A percentile compares a stretch with the other conserved stretches of the same genome.
Conservation (phyloP, 1,284 basidiomycete species). For the Pholiota adiposa region DNA sequence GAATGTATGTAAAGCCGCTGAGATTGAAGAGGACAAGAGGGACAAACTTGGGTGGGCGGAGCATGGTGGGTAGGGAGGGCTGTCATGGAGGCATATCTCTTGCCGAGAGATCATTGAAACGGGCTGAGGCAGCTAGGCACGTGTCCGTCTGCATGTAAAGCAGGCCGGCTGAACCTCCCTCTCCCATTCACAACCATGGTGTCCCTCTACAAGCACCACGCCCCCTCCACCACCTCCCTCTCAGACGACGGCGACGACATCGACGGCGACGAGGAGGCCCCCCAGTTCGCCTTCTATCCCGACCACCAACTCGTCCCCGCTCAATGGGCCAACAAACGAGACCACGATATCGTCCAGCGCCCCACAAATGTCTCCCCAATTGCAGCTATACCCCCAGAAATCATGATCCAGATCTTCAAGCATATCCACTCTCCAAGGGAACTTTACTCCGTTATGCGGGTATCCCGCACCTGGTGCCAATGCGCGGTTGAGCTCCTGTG, state of each 20-base stretch:
- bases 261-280: constrained; percentile 52
- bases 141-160: constrained; percentile 23
- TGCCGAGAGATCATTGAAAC: constrained; percentile 14
- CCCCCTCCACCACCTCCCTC: constrained; percentile 57
- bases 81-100: constrained; percentile 5
- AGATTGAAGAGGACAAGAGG: constrained; percentile 6
- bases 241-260: constrained; percentile 68
- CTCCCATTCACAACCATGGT: constrained; percentile 28
- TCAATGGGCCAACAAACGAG: constrained; percentile 60
- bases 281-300: constrained; percentile 55
- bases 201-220: constrained; percentile 59
- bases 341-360: constrained; percentile 28
- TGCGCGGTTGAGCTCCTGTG: constrained; percentile 95
- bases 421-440: constrained; percentile 79
- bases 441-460: constrained; percentile 78
- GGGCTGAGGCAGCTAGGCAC: constrained; percentile 19
- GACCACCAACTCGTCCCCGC: constrained; percentile 53
- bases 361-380: constrained; percentile 46
- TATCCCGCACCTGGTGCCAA: constrained; percentile 93
- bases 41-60: constrained; percentile 15
- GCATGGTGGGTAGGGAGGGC: background rate
- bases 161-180: constrained; percentile 12
- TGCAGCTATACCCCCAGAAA: constrained; percentile 81
- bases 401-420: constrained; percentile 92
- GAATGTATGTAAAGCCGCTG: constrained; percentile 3